A percentile compares a stretch with the other conserved stretches of the same genome.
phyloP scores from a whole-genome alignment of 2,329 filamentous ascomycete species.

The Sporothrix sp. region DNA sequence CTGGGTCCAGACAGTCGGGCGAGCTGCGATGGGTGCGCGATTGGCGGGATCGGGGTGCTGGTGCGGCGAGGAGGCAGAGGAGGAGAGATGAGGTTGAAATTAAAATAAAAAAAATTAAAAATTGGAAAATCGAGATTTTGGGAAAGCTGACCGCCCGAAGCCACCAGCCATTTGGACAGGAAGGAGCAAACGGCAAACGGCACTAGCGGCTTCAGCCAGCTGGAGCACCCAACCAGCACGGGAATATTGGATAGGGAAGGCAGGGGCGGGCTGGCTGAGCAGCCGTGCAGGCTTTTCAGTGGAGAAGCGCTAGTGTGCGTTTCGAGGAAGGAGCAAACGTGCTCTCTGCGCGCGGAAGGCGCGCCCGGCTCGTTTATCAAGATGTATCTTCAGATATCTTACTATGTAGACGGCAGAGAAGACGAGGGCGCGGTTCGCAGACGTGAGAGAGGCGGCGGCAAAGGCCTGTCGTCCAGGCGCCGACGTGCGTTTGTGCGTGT shows the following conservation, averaged over 20 bases:
- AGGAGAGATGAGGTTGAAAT: background rate
- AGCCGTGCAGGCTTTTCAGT: background rate
- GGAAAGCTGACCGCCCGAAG: slow-evolving; percentile 2
- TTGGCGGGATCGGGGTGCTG: background rate
- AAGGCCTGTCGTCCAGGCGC: too few species aligned
- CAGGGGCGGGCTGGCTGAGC: background rate
- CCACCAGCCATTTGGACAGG: background rate
- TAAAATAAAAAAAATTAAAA: slow-evolving; percentile 6
- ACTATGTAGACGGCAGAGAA: too few species aligned
- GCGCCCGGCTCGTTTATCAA: too few species aligned
- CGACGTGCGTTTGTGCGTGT: too few species aligned
- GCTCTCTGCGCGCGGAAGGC: too few species aligned
- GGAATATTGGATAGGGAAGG: background rate
- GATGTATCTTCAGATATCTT: too few species aligned
- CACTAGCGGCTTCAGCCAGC: background rate
- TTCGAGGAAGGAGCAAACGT: slow-evolving; percentile 2
- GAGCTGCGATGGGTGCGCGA: too few species aligned
- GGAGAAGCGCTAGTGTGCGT: slow-evolving; percentile 5
- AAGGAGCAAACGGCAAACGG: background rate
- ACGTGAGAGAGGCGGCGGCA: too few species aligned
- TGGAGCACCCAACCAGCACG: background rate
- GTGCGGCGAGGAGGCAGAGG: background rate
- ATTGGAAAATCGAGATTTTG: slow-evolving; percentile 9
- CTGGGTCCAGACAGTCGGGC: too few species aligned
- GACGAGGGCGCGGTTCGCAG: too few species aligned